A percentile compares a stretch with the other conserved stretches of the same genome.
Conservation (phyloP, 352 stramenopile species). For the Phytophthora hybrid region DNA sequence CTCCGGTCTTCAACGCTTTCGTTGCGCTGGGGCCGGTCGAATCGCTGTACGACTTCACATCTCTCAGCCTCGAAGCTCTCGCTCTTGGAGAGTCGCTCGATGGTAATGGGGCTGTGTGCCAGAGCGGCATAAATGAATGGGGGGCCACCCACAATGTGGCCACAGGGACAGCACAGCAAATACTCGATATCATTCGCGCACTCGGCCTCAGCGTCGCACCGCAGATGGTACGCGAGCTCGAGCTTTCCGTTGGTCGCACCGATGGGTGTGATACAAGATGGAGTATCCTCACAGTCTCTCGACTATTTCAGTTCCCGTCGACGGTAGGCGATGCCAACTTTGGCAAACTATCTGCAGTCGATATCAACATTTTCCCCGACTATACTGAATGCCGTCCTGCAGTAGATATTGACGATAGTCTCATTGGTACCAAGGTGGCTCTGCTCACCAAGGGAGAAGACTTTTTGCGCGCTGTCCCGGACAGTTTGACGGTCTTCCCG, state of each 20-base stretch:
- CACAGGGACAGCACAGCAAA: constrained; percentile 12
- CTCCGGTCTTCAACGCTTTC: constrained; percentile 25
- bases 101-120: constrained; percentile 21
- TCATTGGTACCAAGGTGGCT: neutral
- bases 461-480: neutral
- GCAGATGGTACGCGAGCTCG: constrained; percentile 17
- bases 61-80: constrained; percentile 11
- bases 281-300: neutral
- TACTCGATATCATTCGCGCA: constrained; percentile 10
- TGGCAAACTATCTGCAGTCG: constrained; percentile 16
- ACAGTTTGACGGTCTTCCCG: neutral
- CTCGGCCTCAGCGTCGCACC: constrained; percentile 7
- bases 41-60: constrained; percentile 20
- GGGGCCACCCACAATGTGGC: constrained; percentile 16
- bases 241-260: neutral
- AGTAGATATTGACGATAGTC: constrained; percentile 8
- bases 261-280: constrained; percentile 4
- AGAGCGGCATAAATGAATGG: constrained; percentile 34
- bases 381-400: constrained; percentile 25
- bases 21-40: neutral
- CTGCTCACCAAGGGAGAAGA: constrained; percentile 1
- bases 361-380: constrained; percentile 26
- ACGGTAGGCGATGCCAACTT: constrained; percentile 8
- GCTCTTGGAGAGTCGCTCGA: constrained; percentile 19
- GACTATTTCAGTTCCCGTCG: constrained; percentile 17